phyloP scores from a whole-genome alignment of 352 stramenopile species.

The Phytopythium helicoides region DNA sequence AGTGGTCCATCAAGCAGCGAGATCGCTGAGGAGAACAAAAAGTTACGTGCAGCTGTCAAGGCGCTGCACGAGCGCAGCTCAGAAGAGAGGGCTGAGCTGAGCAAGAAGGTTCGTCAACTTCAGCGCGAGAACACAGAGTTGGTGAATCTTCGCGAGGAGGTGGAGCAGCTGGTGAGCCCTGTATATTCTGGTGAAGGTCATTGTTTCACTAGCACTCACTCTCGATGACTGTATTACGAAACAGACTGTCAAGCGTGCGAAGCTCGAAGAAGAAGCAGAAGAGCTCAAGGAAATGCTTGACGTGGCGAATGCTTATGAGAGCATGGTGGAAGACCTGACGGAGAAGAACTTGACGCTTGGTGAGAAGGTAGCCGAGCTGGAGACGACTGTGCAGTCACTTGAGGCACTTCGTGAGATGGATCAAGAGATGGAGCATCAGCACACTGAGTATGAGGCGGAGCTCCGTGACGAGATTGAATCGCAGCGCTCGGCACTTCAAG shows the following conservation, averaged over 20 bases:
- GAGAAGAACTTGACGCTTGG: slow-evolving; percentile 87
- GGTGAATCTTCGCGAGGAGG: slow-evolving; percentile 55
- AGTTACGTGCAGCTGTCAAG: slow-evolving; percentile 78
- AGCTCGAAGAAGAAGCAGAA: slow-evolving; percentile 63
- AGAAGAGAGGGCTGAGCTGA: slow-evolving; percentile 80
- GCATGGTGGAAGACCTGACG: slow-evolving; percentile 86
- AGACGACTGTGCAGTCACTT: slow-evolving; percentile 65
- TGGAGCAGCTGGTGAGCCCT: slow-evolving; percentile 73
- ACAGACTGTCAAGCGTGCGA: slow-evolving; percentile 51
- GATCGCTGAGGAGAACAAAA: slow-evolving; percentile 79
- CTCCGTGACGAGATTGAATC: slow-evolving; percentile 68
- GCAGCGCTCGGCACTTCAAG: slow-evolving; percentile 45
- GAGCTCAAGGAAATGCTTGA: slow-evolving; percentile 88
- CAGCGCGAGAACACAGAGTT: slow-evolving; percentile 76
- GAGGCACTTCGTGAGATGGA: slow-evolving; percentile 82
- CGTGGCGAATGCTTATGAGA: slow-evolving; percentile 83
- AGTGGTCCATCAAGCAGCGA: slow-evolving; percentile 14
- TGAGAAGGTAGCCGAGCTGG: slow-evolving; percentile 77
- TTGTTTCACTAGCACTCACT: too few relatives aligned
- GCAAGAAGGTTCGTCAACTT: slow-evolving; percentile 72
- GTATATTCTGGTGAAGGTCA: too few relatives aligned
- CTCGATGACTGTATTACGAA: slow-evolving; percentile 3
- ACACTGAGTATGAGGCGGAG: slow-evolving; percentile 79
- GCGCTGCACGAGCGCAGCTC: slow-evolving; percentile 76
- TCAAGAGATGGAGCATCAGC: slow-evolving; percentile 89